Evolutionary conservation across 2,329 filamentous ascomycete species (phyloP).

Genomic region (Fusarium poae): DNA sequence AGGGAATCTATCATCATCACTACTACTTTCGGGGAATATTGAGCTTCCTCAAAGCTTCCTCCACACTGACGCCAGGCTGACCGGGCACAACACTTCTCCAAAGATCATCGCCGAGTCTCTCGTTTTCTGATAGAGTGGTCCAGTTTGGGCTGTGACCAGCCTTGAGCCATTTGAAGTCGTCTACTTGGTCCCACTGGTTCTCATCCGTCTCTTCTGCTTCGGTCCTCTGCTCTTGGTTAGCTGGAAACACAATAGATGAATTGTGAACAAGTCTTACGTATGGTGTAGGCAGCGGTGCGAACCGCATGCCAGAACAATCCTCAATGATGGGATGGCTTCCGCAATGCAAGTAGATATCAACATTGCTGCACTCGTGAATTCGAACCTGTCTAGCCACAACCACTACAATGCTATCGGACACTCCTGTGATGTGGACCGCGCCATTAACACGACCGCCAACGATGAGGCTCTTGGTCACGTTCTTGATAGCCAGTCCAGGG

Average conservation of each 20-base stretch:
- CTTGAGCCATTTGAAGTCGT: slow-evolving; percentile 98
- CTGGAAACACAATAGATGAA: not conserved
- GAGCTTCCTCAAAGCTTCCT: slow-evolving; percentile 72
- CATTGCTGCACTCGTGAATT: slow-evolving; percentile 87
- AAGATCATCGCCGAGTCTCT: slow-evolving; percentile 70
- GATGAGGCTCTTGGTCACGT: slow-evolving; percentile 77
- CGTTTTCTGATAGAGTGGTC: slow-evolving; percentile 73
- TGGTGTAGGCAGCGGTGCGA: slow-evolving; percentile 77
- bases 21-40: slow-evolving; percentile 53
- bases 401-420: slow-evolving; percentile 80
- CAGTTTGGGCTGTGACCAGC: slow-evolving; percentile 89
- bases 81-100: slow-evolving; percentile 79
- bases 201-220: slow-evolving; percentile 52
- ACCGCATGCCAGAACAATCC: slow-evolving; percentile 82
- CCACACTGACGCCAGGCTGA: slow-evolving; percentile 70
- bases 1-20: not conserved
- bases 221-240: slow-evolving; percentile 38
- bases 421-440: slow-evolving; percentile 83
- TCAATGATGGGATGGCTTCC: slow-evolving; percentile 93
- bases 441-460: slow-evolving; percentile 84
- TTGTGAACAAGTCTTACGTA: slow-evolving; percentile 69
- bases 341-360: slow-evolving; percentile 87
- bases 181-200: slow-evolving; percentile 90
- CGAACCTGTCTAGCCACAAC: slow-evolving; percentile 88
- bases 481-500: slow-evolving; percentile 75